Base-by-base conservation (phyloP, 1,284 basidiomycete genomes). In the Tilletia indica region DNA sequence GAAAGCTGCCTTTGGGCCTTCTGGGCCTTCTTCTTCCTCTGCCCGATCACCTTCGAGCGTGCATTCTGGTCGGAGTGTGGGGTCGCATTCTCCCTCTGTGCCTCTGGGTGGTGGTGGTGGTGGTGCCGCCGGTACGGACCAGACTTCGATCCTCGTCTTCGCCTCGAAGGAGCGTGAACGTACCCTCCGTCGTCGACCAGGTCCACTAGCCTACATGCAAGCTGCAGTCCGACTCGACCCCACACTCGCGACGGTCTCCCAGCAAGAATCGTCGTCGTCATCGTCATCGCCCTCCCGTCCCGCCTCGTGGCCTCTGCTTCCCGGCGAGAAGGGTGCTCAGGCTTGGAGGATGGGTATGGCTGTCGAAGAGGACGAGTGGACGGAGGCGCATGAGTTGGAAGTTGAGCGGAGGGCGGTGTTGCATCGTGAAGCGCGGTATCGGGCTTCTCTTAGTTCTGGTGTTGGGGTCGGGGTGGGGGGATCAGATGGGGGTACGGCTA, bases 171-270 rank as follows among this genome's bases (percentile, higher is more conserved):
- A 64, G 34, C 61, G 61, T 11, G 61, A 64, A 42, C 61, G 61
- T 14, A 34, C 36, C 9, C 34, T 64, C 12, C 61, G 61, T 14
- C 61, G 36, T 64, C 61, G 61, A n/a, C 61, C 61, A 6, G 61
- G 61, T 21, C 61, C 61, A 39, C 61, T 64, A 0, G 61, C 61
- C 16, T 64, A 64, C 34, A 64, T 64, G 61, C 61, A 64, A 38
- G 61, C 61, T 3, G 61, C 61, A 6, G 61, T 64, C 61, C 31
- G 61, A 38, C 61, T 64, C 16, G 61, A 64, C 39, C 61, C 61
- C 0, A 64, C 61, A 8, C 61, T 64, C 12, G 61, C 36, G 51
- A 54, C 51, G 51, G n/a, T 19, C 11, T 25, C n/a, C 21, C 51
- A 54, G 12, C 19, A 25, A 9, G 51, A 8, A 19, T 8, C 19